Conservation (phyloP, 164 flowering plant genomes). For the Liquidambar formosana region DNA sequence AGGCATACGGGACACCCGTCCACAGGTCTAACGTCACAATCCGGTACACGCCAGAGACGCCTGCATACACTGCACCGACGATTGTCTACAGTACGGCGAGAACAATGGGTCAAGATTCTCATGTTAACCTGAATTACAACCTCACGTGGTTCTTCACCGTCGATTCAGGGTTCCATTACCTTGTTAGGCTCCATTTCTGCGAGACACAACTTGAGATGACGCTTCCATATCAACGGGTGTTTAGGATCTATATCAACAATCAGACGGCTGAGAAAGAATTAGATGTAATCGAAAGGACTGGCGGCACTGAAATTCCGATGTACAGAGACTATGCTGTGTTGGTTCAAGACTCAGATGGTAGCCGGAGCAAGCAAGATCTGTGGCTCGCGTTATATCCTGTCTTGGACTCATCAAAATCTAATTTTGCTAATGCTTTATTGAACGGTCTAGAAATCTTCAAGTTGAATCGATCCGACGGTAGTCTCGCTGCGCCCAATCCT, state of each 20-base stretch:
- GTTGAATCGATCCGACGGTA: constrained; percentile 24
- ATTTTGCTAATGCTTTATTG: constrained; percentile 35
- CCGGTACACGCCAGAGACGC: not conserved
- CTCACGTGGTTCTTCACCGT: constrained; percentile 39
- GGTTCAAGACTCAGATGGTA: not conserved
- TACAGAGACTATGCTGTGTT: constrained; percentile 29
- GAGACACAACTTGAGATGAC: constrained; percentile 13
- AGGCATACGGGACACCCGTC: not conserved
- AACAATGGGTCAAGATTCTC: constrained; percentile 3
- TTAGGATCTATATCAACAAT: constrained; percentile 29
- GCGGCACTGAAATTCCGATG: constrained; percentile 17
- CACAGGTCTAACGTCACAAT: not conserved
- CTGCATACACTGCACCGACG: constrained; percentile 25
- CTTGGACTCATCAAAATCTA: not conserved
- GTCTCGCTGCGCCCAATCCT: constrained; percentile 23
- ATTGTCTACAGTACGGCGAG: constrained; percentile 24
- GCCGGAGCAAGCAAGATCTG: constrained; percentile 9
- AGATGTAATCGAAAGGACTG: constrained; percentile 25
- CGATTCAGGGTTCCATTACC: constrained; percentile 34
- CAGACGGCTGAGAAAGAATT: constrained; percentile 16
- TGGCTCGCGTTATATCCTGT: constrained; percentile 32
- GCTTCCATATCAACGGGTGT: constrained; percentile 5
- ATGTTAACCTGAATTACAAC: not conserved
- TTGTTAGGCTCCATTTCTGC: constrained; percentile 47
- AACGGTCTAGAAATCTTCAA: constrained; percentile 62